Evolutionary conservation across 352 stramenopile genomes (phyloP).

Genomic region (Pythium utonaiense): DNA sequence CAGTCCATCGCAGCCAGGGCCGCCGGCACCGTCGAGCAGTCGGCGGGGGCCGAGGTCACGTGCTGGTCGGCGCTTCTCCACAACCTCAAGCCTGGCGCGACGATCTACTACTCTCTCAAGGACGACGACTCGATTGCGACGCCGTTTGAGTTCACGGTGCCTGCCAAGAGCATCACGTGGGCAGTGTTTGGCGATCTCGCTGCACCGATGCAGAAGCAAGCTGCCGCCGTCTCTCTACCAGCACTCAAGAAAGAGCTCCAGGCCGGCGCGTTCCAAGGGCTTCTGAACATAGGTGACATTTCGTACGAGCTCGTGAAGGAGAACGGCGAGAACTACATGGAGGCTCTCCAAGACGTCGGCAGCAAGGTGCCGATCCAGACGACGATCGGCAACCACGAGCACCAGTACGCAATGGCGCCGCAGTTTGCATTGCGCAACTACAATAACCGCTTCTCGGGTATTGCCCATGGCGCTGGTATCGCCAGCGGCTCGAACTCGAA

Average conservation of each 20-base stretch:
- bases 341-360: conserved; percentile 56
- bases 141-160: conserved; percentile 48
- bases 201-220: conserved; percentile 45
- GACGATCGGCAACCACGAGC: conserved; percentile 79
- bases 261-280: conserved; percentile 38
- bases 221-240: conserved; percentile 54
- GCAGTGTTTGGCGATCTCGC: conserved; percentile 75
- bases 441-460: conserved; percentile 53
- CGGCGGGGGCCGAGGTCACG: conserved; percentile 27
- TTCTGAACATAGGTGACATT: conserved; percentile 75
- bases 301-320: conserved; percentile 60
- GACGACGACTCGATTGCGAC: conserved; percentile 3
- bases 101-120: conserved; percentile 61
- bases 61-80: conserved; percentile 63
- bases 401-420: conserved; percentile 51
- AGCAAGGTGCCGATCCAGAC: conserved; percentile 64
- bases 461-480: conserved; percentile 45
- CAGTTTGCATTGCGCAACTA: conserved; percentile 73
- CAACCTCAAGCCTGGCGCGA: conserved; percentile 38
- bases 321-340: conserved; percentile 78
- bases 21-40: conserved; percentile 48
- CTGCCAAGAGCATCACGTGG: conserved; percentile 49
- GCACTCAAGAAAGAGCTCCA: conserved; percentile 53
- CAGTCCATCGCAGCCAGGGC: conserved; percentile 31
- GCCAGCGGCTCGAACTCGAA: conserved; percentile 61